Evolutionary conservation across 257 asterid genomes (phyloP), one percentile per base, ranked within the genome.

Genomic region (Coffea canephora): DNA sequence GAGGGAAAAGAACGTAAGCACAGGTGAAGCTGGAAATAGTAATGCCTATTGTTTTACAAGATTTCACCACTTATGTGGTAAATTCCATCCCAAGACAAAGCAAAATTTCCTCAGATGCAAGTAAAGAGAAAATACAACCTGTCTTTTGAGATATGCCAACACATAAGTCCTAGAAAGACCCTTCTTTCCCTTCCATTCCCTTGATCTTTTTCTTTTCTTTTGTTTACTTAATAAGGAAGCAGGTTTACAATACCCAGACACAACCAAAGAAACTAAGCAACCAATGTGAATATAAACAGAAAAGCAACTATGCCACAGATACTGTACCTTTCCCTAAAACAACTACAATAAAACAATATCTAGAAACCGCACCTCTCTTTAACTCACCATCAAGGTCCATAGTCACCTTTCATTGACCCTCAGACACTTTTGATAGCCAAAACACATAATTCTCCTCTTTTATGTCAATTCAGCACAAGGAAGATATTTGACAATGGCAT

Each of bases 1-100:
- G 5, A 43, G 31, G 72, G 25, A 73, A 69, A 81, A 23, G 76
- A 75, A 75, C 54, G 55, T 62, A 54, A 75, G 81, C 80, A 83
- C 71, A 69, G 41, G 71, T 55, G 77, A 83, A 76, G 21, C 59
- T 10, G 71, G 77, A 73, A 48, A 64, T 62, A 14, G 8, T 31
- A 78, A 2, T 64, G 15, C 16, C 45, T 43, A 23, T n/a, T 25
- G 78, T 74, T 41, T 45, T 23, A 71, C 27, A 13, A 48, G 62
- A 72, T 45, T 14, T 62, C 14, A 50, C 15, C 68, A 48, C 25
- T 41, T 18, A 21, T 12, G 36, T 19, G 25, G 54, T 16, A 74
- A 76, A 49, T 69, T 59, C 66, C 62, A 21, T 69, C 45, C 41
- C 43, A 52, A 6, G 54, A 34, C 21, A 36, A 27, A 23, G 19